These are phyloP conservation scores for Maudiozyma saulgeensis DNA, from an alignment of 805 yeast species.

Conservation along the genomic window DNA sequence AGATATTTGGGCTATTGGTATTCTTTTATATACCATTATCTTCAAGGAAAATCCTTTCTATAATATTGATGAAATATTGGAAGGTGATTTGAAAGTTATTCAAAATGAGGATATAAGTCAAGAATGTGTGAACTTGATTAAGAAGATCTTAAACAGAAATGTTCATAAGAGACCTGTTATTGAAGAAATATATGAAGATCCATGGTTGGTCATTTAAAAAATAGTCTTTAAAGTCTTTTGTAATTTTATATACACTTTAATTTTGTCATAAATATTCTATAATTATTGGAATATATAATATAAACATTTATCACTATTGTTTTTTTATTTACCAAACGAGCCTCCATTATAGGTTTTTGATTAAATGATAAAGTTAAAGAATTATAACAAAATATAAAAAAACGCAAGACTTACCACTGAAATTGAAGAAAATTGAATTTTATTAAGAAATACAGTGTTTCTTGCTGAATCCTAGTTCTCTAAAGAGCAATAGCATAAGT, in stretches of 20 bases:
- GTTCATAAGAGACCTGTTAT: slow-evolving; percentile 62
- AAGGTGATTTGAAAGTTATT: slow-evolving; percentile 63
- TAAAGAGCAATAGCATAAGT: no score
- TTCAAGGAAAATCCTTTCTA: slow-evolving; percentile 94
- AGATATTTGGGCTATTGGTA: slow-evolving; percentile 96
- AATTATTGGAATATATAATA: not conserved
- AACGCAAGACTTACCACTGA: not conserved
- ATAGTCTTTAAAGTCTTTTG: not conserved
- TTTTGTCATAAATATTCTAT: not conserved
- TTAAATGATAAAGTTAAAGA: not conserved
- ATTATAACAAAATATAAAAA: not conserved
- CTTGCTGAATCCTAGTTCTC: no score
- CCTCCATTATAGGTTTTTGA: not conserved
- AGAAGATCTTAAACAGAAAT: slow-evolving; percentile 58
- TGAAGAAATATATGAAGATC: slow-evolving; percentile 55
- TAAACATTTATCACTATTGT: not conserved
- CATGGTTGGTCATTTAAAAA: slow-evolving; percentile 42
- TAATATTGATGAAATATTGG: slow-evolving; percentile 91
- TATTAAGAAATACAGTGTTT: no score
- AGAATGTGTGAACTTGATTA: slow-evolving; percentile 51
- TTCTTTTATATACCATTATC: slow-evolving; percentile 76
- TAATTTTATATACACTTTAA: not conserved
- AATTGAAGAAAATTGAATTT: no score
- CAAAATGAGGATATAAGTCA: slow-evolving; percentile 37
- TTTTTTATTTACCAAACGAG: not conserved